Evolutionary conservation across 2,329 filamentous ascomycete species (phyloP), one percentile per base, ranked within the genome.

Genomic region (Teratosphaeria epicoccoides): DNA sequence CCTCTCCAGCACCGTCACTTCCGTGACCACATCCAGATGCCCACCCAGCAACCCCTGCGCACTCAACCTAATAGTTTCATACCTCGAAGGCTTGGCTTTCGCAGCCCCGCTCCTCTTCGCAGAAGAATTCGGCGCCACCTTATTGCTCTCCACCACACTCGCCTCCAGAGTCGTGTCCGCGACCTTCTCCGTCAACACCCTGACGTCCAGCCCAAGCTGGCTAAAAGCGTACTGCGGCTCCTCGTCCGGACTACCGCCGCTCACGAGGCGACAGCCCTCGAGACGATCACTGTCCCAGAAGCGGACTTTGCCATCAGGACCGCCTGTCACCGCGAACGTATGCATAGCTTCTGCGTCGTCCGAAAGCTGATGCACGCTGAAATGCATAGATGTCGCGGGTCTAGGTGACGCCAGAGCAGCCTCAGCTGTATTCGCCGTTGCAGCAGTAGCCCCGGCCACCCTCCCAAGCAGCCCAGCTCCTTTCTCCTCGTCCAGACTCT

Each of bases 241-340:
- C 28, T 79, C 73, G 53, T 89, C 84, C 1, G 59, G 49, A 0
- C 49, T 24, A 10, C 89, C 74, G 0, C 91, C 91, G 65, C 87
- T 95, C 57, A 94, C 84, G 12, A 96, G 79, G 51, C 78, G 76
- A 40, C 88, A 95, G 53, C 82, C 80, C 63, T 95, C 88, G 9
- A 88, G 77, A 9, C 83, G 83, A 9, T 81, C 76, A 12, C 93
- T 76, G 64, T 98, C 91, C 93, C 93, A 98, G 70, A 94, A 97
- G 9, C 93, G 82, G 17, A 98, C 79, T 68, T 87, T 93, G 70
- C 86, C 88, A 68, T 97, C 93, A 10, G 87, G 87, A 0, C 91
- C 91, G 17, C 85, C 90, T 0, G 88, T 93, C 33, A 98, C 73
- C 46, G 96, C 80, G 66, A 93, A 96, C 0, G 87, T 84, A 61